Percentiles rank a stretch among this genome's conserved stretches.
phyloP scores from a whole-genome alignment of 441 rosid genomes.

The Lepidium campestre region DNA sequence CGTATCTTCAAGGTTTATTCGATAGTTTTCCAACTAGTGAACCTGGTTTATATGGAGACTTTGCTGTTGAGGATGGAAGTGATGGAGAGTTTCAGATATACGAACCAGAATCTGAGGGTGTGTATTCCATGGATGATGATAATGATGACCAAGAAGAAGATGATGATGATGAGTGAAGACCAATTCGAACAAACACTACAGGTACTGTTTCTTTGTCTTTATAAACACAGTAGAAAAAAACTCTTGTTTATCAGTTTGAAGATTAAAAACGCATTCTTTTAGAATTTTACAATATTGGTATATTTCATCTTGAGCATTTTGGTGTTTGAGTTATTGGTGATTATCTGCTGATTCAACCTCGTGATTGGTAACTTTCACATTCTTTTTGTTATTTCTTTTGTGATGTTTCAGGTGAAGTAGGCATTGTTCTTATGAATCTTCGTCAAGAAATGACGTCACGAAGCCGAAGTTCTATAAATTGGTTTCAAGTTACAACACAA shows the following conservation, averaged over 20 bases:
- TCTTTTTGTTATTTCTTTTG: not conserved
- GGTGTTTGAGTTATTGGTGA: not conserved
- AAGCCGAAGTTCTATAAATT: not conserved
- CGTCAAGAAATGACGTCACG: not conserved
- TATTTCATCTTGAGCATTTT: not conserved
- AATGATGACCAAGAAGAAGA: conserved; percentile 27
- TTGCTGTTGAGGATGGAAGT: conserved; percentile 46
- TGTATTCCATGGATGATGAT: conserved; percentile 37
- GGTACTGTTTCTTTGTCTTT: conserved; percentile 14
- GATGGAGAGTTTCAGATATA: conserved; percentile 85
- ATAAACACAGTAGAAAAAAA: not conserved
- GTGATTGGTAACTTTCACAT: not conserved
- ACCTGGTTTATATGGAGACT: conserved; percentile 34
- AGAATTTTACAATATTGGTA: not conserved
- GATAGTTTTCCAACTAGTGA: conserved; percentile 71
- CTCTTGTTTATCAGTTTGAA: not conserved
- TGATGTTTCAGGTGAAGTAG: conserved; percentile 23
- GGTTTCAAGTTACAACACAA: not conserved
- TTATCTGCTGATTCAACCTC: not conserved
- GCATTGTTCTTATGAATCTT: conserved; percentile 7
- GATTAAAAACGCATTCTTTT: not conserved
- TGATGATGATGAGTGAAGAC: conserved; percentile 5
- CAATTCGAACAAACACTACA: not conserved
- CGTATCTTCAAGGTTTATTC: conserved; percentile 84
- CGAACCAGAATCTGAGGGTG: conserved; percentile 69